phyloP scores from a whole-genome alignment of 1,284 basidiomycete species.

The Inonotus obliquus region DNA sequence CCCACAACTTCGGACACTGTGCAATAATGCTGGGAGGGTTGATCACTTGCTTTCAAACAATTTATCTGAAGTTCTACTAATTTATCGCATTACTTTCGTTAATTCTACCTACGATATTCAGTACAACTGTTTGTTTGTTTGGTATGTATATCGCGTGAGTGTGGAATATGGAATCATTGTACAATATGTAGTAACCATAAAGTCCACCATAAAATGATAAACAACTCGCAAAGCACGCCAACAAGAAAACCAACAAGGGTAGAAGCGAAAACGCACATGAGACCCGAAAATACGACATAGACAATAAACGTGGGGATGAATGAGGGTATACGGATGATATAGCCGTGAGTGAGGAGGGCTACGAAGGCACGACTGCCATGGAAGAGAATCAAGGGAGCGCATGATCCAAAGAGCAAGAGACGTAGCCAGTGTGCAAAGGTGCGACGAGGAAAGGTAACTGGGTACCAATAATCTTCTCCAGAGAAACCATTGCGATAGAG shows the following conservation, averaged over 20 bases:
- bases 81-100: background rate
- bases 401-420: constrained; percentile 45
- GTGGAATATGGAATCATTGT: constrained; percentile 7
- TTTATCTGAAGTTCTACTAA: background rate
- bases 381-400: constrained; percentile 46
- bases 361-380: constrained; percentile 49
- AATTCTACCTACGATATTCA: background rate
- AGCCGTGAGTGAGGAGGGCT: constrained; percentile 28
- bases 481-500: constrained; percentile 78
- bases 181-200: constrained; percentile 19
- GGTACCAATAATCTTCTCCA: constrained; percentile 64
- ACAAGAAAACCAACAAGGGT: constrained; percentile 13
- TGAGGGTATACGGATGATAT: constrained; percentile 12
- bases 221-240: constrained; percentile 14
- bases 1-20: background rate
- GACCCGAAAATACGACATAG: constrained; percentile 11
- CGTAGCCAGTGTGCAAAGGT: constrained; percentile 64
- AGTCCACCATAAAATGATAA: constrained; percentile 19
- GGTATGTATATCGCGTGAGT: background rate
- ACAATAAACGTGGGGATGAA: constrained; percentile 13
- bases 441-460: constrained; percentile 55
- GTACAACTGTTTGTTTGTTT: too few species aligned
- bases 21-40: background rate
- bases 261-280: constrained; percentile 13
- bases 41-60: background rate